Evolutionary conservation across 768 basidiomycete species (phyloP).

Genomic region (Termitomyces sp.): DNA sequence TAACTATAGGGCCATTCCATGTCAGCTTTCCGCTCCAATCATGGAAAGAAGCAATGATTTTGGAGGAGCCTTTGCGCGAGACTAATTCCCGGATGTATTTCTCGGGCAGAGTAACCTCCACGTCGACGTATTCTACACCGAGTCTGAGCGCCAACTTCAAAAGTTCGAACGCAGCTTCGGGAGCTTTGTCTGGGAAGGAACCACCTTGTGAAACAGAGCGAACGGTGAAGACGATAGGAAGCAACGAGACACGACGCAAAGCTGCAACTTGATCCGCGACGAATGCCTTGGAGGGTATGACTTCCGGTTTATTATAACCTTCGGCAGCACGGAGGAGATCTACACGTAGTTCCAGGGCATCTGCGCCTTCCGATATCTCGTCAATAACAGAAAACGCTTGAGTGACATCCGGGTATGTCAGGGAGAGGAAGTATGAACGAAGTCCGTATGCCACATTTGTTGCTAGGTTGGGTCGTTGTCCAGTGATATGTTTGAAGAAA

Average conservation of each 20-base stretch:
- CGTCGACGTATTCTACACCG: constrained; percentile 90
- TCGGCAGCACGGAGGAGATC: constrained; percentile 68
- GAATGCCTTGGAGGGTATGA: constrained; percentile 64
- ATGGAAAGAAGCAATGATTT: constrained; percentile 92
- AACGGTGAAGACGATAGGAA: constrained; percentile 92
- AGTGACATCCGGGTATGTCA: constrained; percentile 87
- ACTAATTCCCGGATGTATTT: constrained; percentile 55
- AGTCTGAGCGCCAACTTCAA: constrained; percentile 74
- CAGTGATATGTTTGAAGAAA: constrained; percentile 89
- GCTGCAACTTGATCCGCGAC: constrained; percentile 78
- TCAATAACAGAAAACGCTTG: constrained; percentile 65
- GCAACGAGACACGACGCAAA: constrained; percentile 66
- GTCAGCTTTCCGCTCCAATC: constrained; percentile 84
- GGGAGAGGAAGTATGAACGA: constrained; percentile 87
- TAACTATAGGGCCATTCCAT: constrained; percentile 68
- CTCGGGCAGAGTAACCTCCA: constrained; percentile 77
- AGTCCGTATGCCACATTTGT: constrained; percentile 44
- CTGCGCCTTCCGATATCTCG: constrained; percentile 74
- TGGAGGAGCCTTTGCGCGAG: constrained; percentile 61
- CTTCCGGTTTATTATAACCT: constrained; percentile 40
- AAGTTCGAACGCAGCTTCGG: constrained; percentile 68
- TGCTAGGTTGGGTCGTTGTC: constrained; percentile 59
- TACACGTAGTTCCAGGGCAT: constrained; percentile 91
- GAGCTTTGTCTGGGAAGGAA: constrained; percentile 75
- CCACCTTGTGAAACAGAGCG: constrained; percentile 88